Conservation (phyloP, 2,329 filamentous ascomycete species). For the Verticillium nubilum region DNA sequence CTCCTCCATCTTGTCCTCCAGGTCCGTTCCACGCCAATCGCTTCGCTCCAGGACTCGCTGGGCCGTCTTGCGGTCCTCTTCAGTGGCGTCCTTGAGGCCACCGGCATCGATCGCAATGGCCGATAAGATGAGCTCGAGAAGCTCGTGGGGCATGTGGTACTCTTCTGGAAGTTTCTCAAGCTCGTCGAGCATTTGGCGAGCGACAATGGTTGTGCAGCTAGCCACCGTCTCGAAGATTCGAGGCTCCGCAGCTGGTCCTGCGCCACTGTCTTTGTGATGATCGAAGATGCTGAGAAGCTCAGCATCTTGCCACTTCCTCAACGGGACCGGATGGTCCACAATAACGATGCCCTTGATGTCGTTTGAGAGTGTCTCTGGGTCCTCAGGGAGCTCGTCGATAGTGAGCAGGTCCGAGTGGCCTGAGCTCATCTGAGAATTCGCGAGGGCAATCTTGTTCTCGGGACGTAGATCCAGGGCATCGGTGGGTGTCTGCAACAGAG, state of each 20-base stretch:
- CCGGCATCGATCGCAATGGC: slow-evolving; percentile 40
- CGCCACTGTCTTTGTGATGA: slow-evolving; percentile 36
- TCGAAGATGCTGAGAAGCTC: slow-evolving; percentile 40
- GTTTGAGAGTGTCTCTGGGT: slow-evolving; percentile 33
- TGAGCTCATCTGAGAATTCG: slow-evolving; percentile 37
- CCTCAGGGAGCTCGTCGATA: slow-evolving; percentile 39
- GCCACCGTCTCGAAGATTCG: slow-evolving; percentile 37
- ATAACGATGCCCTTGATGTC: slow-evolving; percentile 38
- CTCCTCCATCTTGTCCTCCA: slow-evolving; percentile 34
- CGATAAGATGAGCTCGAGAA: slow-evolving; percentile 39
- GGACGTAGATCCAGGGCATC: slow-evolving; percentile 40
- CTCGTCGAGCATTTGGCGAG: slow-evolving; percentile 39
- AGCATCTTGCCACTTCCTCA: slow-evolving; percentile 35
- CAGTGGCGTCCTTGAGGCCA: slow-evolving; percentile 31
- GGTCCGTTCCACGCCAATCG: slow-evolving; percentile 30
- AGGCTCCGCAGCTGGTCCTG: slow-evolving; percentile 32
- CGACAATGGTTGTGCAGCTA: slow-evolving; percentile 38
- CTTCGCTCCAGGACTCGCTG: slow-evolving; percentile 33
- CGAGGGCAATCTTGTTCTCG: slow-evolving; percentile 38
- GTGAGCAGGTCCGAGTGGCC: slow-evolving; percentile 39
- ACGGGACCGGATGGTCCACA: slow-evolving; percentile 35
- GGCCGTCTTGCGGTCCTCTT: slow-evolving; percentile 30
- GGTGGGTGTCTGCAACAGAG: slow-evolving; percentile 37
- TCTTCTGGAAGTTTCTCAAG: slow-evolving; percentile 34
- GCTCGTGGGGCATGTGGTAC: slow-evolving; percentile 41